phyloP scores from a whole-genome alignment of 345 rosid genomes.

The Euphorbia tirucalli region DNA sequence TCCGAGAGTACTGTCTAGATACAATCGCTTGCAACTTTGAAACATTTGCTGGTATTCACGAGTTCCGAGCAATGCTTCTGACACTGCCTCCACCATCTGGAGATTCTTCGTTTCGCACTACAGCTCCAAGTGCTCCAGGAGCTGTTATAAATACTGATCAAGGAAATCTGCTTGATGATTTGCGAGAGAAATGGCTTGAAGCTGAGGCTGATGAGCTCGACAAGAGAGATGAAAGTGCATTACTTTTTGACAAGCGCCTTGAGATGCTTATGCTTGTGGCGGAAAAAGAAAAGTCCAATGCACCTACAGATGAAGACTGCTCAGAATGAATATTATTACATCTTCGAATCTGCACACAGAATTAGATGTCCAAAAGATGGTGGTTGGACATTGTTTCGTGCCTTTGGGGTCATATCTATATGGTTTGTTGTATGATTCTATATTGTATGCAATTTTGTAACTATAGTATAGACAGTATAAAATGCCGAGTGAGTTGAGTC shows the following conservation, averaged over 20 bases:
- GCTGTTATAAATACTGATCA: constrained; percentile 62
- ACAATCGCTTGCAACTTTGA: constrained; percentile 81
- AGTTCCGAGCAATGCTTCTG: constrained; percentile 86
- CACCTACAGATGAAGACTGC: constrained; percentile 23
- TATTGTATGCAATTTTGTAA: constrained; percentile 1
- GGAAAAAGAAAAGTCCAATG: constrained; percentile 51
- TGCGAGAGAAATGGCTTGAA: constrained; percentile 98
- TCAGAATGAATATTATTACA: constrained; percentile 18
- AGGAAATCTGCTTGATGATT: constrained; percentile 83
- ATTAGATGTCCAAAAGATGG: neutral
- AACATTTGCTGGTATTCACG: constrained; percentile 72
- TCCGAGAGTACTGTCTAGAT: constrained; percentile 86
- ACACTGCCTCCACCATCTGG: constrained; percentile 95
- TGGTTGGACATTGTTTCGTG: neutral
- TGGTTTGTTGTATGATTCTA: neutral
- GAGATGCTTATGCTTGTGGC: constrained; percentile 83
- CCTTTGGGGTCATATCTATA: neutral
- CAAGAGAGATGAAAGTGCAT: constrained; percentile 93
- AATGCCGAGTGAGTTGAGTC: neutral
- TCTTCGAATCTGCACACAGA: neutral
- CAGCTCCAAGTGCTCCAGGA: constrained; percentile 91
- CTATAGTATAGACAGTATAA: neutral
- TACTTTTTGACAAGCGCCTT: constrained; percentile 80
- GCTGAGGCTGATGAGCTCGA: constrained; percentile 95
- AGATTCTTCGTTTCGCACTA: constrained; percentile 83